Base-by-base conservation (phyloP, 2,329 filamentous ascomycete genomes). In the Fusarium sp. region DNA sequence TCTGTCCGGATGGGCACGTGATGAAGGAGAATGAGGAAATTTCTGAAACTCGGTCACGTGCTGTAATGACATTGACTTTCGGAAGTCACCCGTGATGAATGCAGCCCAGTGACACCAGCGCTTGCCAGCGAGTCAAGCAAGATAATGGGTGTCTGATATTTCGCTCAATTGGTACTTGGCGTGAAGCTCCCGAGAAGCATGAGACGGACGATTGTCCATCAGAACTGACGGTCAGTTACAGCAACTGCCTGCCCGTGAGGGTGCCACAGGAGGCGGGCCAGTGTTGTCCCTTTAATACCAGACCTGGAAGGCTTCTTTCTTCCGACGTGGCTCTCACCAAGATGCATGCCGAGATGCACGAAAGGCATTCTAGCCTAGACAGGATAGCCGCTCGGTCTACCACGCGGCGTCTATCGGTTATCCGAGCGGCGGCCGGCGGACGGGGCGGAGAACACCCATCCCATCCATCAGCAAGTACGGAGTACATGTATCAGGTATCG, bases 331-430 rank as follows among this genome's bases (percentile, higher is more conserved):
- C 50, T 58, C 58, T 51, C 44, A 53, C 14, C n/a, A 57, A 44
- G 44, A 67, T 61, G 55, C 50, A 58, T 11, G 36, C 44, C 27
- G 13, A 33, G 44, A 65, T 71, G 65, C 65, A 73, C 18, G 61
- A 63, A 59, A 65, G 54, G 27, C 54, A 31, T 61, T 63, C 69
- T 73, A 72, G 61, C 57, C 65, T n/a, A 46, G 40, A 56, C 64
- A 33, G 64, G 63, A 63, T 62, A 69, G 64, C 65, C 62, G 65
- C 64, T 67, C 62, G 61, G 64, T 68, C 55, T 64, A 70, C 58
- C 40, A 56, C 58, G 55, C 58, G 59, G 62, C 61, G 64, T 69
- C 56, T 63, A 69, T 68, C 53, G 51, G 64, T 64, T 71, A 67
- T 71, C 59, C 61, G 63, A 67, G 62, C 58, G 60, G 62, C 23